phyloP scores from a whole-genome alignment of 192 early-diverging fungal species.

The Hyaloraphidium curvatum region DNA sequence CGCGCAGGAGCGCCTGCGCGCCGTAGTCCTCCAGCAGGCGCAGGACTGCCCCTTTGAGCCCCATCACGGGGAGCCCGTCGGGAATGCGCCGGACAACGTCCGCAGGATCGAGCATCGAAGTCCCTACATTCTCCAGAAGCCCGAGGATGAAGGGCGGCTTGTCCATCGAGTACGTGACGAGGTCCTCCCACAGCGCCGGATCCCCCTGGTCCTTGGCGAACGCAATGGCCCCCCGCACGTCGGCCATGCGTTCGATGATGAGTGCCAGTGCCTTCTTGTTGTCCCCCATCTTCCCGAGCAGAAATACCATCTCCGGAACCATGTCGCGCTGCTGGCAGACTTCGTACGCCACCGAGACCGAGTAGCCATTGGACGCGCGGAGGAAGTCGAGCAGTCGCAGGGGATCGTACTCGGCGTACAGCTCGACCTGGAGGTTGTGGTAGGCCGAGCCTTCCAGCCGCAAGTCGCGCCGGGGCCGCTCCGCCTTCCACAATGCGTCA shows the following conservation, averaged over 20 bases:
- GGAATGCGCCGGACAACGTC: conserved; percentile 63
- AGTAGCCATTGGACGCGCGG: conserved; percentile 6
- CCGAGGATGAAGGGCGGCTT: conserved; percentile 85
- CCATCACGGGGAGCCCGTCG: conserved; percentile 55
- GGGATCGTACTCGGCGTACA: conserved; percentile 82
- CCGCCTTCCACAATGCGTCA: conserved; percentile 63
- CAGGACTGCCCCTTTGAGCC: conserved; percentile 57
- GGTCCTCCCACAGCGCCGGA: conserved; percentile 84
- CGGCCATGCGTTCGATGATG: conserved; percentile 73
- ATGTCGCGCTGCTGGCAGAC: conserved; percentile 69
- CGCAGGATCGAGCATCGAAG: conserved; percentile 70
- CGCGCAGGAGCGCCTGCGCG: conserved; percentile 48
- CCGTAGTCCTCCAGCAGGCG: conserved; percentile 84
- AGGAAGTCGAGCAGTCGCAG: conserved; percentile 65
- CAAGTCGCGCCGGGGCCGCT: conserved; percentile 35
- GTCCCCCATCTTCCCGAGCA: conserved; percentile 94
- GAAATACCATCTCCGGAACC: conserved; percentile 93
- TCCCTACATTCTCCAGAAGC: conserved; percentile 73
- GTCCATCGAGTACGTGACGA: conserved; percentile 80
- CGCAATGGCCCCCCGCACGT: conserved; percentile 89
- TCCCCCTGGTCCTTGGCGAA: conserved; percentile 98
- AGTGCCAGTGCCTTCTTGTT: conserved; percentile 80
- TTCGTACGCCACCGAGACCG: conserved; percentile 37
- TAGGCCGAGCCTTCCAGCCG: too few species aligned
- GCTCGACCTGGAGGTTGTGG: conserved; percentile 27